Evolutionary conservation across 2,329 filamentous ascomycete genomes (phyloP).

Genomic region (Lasiodiplodia sp.): DNA sequence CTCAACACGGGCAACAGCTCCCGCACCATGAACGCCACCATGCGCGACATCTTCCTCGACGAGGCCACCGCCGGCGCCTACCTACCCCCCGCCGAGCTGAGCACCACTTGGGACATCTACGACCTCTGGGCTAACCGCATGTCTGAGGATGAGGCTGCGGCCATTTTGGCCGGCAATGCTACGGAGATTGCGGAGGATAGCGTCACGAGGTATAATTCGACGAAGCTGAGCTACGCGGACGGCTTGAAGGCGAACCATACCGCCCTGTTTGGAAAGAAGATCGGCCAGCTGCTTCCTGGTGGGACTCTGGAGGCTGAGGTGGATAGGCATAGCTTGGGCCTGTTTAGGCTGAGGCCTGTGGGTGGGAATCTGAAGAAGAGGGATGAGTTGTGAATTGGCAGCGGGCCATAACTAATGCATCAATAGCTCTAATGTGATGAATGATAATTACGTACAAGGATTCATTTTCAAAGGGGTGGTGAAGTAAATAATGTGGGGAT

Average conservation of each 20-base stretch:
- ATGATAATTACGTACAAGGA: neutral
- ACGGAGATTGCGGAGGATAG: slow-evolving; percentile 41
- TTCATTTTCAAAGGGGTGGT: neutral
- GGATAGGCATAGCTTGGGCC: slow-evolving; percentile 57
- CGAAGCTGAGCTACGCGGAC: slow-evolving; percentile 56
- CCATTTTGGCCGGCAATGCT: slow-evolving; percentile 53
- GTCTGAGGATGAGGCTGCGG: slow-evolving; percentile 52
- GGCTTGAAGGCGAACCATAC: slow-evolving; percentile 53
- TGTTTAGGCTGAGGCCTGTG: slow-evolving; percentile 56
- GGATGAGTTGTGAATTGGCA: slow-evolving; percentile 50
- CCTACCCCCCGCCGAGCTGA: slow-evolving; percentile 48
- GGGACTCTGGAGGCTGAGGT: slow-evolving; percentile 56
- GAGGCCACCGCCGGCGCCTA: slow-evolving; percentile 52
- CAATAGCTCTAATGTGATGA: neutral
- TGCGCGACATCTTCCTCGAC: slow-evolving; percentile 62
- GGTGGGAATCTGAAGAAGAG: slow-evolving; percentile 45
- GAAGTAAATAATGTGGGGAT: no score
- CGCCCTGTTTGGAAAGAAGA: slow-evolving; percentile 55
- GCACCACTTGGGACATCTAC: slow-evolving; percentile 59
- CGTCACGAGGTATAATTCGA: slow-evolving; percentile 56
- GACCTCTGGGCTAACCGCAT: slow-evolving; percentile 66
- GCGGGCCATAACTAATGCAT: neutral
- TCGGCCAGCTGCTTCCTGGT: slow-evolving; percentile 49
- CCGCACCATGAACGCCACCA: slow-evolving; percentile 57
- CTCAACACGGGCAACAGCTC: slow-evolving; percentile 58